Percentiles rank a stretch among this genome's conserved stretches.
Evolutionary conservation across 225 moss, liverwort and hornwort genomes (phyloP).

Genomic region (Takakia lepidozioides): DNA sequence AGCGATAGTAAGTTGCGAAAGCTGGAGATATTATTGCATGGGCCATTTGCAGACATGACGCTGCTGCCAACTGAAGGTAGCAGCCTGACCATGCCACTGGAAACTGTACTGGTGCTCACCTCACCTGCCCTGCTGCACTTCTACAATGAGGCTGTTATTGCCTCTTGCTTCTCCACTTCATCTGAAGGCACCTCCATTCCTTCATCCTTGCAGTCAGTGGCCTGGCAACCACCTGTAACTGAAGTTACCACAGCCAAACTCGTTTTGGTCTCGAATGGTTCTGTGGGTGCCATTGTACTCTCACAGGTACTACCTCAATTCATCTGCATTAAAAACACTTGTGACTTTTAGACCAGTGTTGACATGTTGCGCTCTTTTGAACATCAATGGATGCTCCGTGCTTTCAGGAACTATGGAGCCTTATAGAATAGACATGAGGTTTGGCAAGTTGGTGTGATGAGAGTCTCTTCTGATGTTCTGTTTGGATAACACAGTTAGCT

Average conservation of each 20-base stretch:
- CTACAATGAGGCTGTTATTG: conserved; percentile 79
- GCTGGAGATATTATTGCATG: conserved; percentile 63
- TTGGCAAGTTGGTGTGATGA: no score
- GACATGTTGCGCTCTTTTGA: no score
- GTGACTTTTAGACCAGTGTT: no score
- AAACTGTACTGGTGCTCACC: conserved; percentile 71
- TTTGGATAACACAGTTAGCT: conserved; percentile 37
- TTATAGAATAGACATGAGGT: no score
- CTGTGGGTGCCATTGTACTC: conserved; percentile 50
- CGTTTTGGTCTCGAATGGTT: conserved; percentile 51
- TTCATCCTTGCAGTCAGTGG: conserved; percentile 65
- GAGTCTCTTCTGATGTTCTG: background rate
- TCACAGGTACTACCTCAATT: conserved; percentile 78
- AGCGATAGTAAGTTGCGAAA: conserved; percentile 46
- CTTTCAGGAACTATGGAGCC: no score
- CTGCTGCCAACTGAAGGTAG: conserved; percentile 67
- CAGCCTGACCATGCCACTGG: conserved; percentile 47
- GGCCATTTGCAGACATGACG: conserved; percentile 82
- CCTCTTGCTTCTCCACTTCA: conserved; percentile 43
- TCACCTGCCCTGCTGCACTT: conserved; percentile 82
- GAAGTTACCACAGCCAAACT: conserved; percentile 64
- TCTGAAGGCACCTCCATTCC: conserved; percentile 54
- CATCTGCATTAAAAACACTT: no score
- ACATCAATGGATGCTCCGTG: no score
- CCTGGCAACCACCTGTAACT: conserved; percentile 66